These are phyloP conservation scores for Lactarius sp. DNA, from an alignment of 768 basidiomycete species.

Conservation along the genomic window DNA sequence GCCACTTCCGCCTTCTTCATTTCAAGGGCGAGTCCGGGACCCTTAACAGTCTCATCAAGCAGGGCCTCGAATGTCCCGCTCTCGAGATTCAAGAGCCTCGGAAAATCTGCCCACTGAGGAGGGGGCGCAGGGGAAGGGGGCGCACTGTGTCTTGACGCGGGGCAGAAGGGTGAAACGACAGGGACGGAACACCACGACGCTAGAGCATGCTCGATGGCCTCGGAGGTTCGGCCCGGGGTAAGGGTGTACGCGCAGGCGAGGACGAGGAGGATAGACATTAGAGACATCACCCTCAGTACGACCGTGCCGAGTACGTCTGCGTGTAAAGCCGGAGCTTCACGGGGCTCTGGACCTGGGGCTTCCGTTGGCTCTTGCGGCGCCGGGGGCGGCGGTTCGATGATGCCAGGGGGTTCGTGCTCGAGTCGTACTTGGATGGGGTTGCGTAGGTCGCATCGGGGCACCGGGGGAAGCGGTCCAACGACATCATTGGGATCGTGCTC, in stretches of 20 bases:
- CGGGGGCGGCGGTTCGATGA: background rate
- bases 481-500: background rate
- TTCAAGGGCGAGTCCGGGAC: constrained; percentile 56
- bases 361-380: background rate
- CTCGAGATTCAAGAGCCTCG: constrained; percentile 54
- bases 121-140: constrained; percentile 7
- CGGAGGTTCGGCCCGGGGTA: constrained; percentile 4
- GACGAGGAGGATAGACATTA: constrained; percentile 50
- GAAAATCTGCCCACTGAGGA: constrained; percentile 55
- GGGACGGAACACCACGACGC: constrained; percentile 51
- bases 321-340: constrained; percentile 26
- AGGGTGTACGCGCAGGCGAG: constrained; percentile 47
- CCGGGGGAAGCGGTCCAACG: background rate
- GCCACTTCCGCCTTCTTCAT: constrained; percentile 78
- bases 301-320: constrained; percentile 46
- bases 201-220: constrained; percentile 25
- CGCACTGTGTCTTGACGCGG: constrained; percentile 19
- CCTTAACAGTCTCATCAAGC: constrained; percentile 52
- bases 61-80: constrained; percentile 59
- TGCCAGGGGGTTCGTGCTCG: no score
- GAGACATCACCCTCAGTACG: constrained; percentile 47
- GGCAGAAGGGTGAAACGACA: constrained; percentile 47
- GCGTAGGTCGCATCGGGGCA: no score
- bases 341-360: background rate
- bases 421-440: no score